A percentile compares a stretch with the other conserved stretches of the same genome.
Evolutionary conservation across 345 rosid genomes (phyloP).

Genomic region (Diplotaxis tenuifolia): DNA sequence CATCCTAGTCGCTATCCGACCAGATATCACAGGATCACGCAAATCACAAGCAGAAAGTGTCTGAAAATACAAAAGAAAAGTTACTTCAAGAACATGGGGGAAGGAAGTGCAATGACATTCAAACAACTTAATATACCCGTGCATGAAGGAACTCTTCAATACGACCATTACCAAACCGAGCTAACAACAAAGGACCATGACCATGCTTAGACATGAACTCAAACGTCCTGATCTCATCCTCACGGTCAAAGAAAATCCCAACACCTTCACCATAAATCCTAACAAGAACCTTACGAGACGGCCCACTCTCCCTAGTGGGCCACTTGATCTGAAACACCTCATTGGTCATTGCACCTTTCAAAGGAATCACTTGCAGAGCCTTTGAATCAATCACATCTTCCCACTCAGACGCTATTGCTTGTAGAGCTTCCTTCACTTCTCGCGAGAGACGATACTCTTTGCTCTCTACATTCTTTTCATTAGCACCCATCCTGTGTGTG

Average conservation of each 20-base stretch:
- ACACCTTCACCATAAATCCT: slow-evolving; percentile 95
- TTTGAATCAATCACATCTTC: slow-evolving; percentile 66
- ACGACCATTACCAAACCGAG: slow-evolving; percentile 71
- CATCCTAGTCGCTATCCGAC: slow-evolving; percentile 70
- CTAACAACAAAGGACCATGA: slow-evolving; percentile 85
- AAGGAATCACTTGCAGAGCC: slow-evolving; percentile 55
- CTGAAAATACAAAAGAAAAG: slow-evolving; percentile 38
- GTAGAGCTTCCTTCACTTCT: slow-evolving; percentile 53
- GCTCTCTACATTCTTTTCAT: slow-evolving; percentile 24
- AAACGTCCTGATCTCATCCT: slow-evolving; percentile 76
- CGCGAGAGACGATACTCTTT: slow-evolving; percentile 37
- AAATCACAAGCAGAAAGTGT: slow-evolving; percentile 80
- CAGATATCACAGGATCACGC: slow-evolving; percentile 69
- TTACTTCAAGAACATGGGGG: neutral
- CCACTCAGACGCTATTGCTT: slow-evolving; percentile 59
- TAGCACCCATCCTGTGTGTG: slow-evolving; percentile 20
- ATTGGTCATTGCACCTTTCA: slow-evolving; percentile 92
- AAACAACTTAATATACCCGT: slow-evolving; percentile 48
- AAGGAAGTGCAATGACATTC: neutral
- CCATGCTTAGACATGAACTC: slow-evolving; percentile 87
- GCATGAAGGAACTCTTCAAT: slow-evolving; percentile 90
- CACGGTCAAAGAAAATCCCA: slow-evolving; percentile 74
- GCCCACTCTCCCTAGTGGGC: slow-evolving; percentile 50
- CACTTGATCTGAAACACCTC: slow-evolving; percentile 84
- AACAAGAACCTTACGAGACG: slow-evolving; percentile 55